Evolutionary conservation across 2,329 filamentous ascomycete genomes (phyloP), one percentile per base, ranked within the genome.

Genomic region (Teratosphaeria gauchensis): DNA sequence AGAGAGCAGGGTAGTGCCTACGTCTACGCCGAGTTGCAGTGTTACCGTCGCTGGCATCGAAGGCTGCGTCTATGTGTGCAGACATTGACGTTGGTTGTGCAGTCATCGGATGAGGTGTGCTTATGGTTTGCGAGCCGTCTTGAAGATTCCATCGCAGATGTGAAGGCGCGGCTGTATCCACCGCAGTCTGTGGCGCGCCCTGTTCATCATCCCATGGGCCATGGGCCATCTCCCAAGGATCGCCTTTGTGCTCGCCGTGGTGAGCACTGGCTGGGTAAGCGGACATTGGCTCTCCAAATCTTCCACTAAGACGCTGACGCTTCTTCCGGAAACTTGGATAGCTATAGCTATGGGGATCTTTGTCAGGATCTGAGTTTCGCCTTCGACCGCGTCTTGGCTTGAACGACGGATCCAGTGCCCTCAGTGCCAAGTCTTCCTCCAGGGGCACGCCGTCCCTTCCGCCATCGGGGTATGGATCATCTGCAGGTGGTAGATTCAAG

Each of bases 361-460:
- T 60, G 21, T 68, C 68, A 6, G 60, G 60, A 21, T 71, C 68
- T 1, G 69, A 71, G 33, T 73, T 71, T 4, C 71, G 66, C 68
- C 86, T 82, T 54, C 83, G 75, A 11, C 83, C 83, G 58, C 82
- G 77, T 66, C 84, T 85, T 0, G 82, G 83, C 63, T 82, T 78
- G 72, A 82, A 83, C 59, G 94, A 87, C 31, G 92, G 91, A 55
- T 96, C 80, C 2, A 96, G 79, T 1, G 91, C 90, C 61, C 91
- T 82, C 54, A 96, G 78, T 1, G 91, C 92, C 72, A 96, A 84
- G 72, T 96, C 92, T 72, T 96, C 92, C 71, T 95, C 90, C 1
- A 90, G 75, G 1, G 86, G 82, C 1, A 96, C 90, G 6, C 90
- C 90, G 73, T 96, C 92, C 52, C 92, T 84, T 16, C 84, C 83